A percentile compares a stretch with the other conserved stretches of the same genome.
phyloP scores from a whole-genome alignment of 2,329 filamentous ascomycete species.

The Colletotrichum nymphaeae region DNA sequence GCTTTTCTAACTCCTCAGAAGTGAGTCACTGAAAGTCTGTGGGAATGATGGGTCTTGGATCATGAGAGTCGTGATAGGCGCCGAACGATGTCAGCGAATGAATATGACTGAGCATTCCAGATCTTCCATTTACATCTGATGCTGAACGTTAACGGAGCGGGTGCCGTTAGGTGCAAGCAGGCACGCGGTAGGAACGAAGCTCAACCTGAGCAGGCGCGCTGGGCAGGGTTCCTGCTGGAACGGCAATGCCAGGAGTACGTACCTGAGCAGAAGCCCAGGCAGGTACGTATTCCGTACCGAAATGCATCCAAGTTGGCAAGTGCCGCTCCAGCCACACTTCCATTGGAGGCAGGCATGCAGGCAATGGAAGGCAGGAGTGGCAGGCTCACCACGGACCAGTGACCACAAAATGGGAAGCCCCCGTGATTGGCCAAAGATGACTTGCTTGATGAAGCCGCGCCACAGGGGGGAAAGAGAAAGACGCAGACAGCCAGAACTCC shows the following conservation, averaged over 20 bases:
- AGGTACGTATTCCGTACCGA: no score
- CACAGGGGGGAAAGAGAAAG: slow-evolving; percentile 4
- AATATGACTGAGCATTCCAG: not conserved
- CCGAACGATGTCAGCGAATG: slow-evolving; percentile 4
- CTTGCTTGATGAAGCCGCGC: slow-evolving; percentile 6
- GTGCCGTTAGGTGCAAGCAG: not conserved
- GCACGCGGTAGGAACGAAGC: not conserved
- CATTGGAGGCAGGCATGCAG: not conserved
- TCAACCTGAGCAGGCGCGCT: no score
- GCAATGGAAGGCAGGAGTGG: not conserved
- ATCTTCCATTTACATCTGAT: not conserved
- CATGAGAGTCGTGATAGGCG: slow-evolving; percentile 2
- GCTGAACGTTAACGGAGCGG: not conserved
- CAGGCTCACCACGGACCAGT: not conserved
- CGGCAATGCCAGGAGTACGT: no score
- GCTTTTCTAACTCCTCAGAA: not conserved
- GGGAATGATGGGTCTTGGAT: slow-evolving; percentile 15
- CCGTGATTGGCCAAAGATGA: slow-evolving; percentile 18
- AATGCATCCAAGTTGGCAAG: not conserved
- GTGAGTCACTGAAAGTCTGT: slow-evolving; percentile 25
- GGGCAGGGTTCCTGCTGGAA: no score
- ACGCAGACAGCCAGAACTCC: not conserved
- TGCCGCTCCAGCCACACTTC: slow-evolving; percentile 13
- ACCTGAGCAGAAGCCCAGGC: no score
- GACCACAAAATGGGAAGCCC: not conserved